These are phyloP conservation scores for Ogataea pilisensis DNA, from an alignment of 805 yeast genomes.

Conservation along the genomic window DNA sequence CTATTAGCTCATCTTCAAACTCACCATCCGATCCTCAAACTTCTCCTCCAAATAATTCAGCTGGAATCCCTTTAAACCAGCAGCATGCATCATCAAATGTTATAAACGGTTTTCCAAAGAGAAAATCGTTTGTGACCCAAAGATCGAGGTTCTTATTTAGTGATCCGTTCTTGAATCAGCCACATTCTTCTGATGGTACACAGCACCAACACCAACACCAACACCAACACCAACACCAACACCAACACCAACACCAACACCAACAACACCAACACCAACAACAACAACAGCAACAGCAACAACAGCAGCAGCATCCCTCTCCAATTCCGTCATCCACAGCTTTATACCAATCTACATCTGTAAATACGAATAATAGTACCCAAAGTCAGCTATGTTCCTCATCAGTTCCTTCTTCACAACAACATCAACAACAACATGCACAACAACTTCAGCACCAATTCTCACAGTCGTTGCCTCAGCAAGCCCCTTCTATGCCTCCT, in stretches of 20 bases:
- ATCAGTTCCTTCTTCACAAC: constrained; percentile 6
- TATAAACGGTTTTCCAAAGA: constrained; percentile 29
- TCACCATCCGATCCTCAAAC: constrained; percentile 15
- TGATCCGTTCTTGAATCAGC: constrained; percentile 45
- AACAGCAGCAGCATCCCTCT: constrained; percentile 4
- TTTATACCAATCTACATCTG: constrained; percentile 1
- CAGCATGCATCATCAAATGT: constrained; percentile 1
- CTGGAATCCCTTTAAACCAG: constrained; percentile 8
- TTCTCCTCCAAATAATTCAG: constrained; percentile 14
- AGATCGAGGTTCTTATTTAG: constrained; percentile 67
- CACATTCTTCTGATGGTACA: constrained; percentile 5
- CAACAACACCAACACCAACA: constrained; percentile 5
- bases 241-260: constrained; percentile 1
- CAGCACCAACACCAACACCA: constrained; percentile 13
- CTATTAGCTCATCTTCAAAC: constrained; percentile 9
- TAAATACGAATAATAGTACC: constrained; percentile 1
- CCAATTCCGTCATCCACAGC: constrained; percentile 6
- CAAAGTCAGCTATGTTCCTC: constrained; percentile 4
- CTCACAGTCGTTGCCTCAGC: constrained; percentile 2
- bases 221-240: constrained; percentile 2
- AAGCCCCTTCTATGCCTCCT: constrained; percentile 22
- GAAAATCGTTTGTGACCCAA: constrained; percentile 54
- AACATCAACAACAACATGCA: constrained; percentile 1
- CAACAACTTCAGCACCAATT: constrained; percentile 4
- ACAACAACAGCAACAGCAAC: constrained; percentile 1